phyloP scores from a whole-genome alignment of 305 asterid genomes.

The Rubia balearica region DNA sequence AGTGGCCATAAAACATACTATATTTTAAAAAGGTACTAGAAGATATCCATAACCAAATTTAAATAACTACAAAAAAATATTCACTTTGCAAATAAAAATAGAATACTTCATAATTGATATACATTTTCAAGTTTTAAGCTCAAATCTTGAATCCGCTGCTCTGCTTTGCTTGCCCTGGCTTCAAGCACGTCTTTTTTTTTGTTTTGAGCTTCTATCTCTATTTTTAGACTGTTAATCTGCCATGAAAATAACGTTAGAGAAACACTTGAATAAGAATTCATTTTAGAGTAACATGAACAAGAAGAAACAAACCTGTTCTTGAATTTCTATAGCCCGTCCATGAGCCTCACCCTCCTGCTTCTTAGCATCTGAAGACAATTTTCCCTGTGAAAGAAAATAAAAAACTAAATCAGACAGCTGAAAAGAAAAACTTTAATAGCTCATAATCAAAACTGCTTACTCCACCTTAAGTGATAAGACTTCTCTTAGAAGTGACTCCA shows the following conservation, averaged over 20 bases:
- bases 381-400: slow-evolving; percentile 19
- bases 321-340: slow-evolving; percentile 31
- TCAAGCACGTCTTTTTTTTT: slow-evolving; percentile 31
- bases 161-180: slow-evolving; percentile 26
- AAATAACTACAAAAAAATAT: not conserved
- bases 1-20: not conserved
- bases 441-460: slow-evolving; percentile 2
- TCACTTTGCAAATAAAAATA: not conserved
- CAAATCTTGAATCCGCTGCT: slow-evolving; percentile 31
- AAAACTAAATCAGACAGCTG: not conserved
- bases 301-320: slow-evolving; percentile 34
- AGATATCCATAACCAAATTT: too few species aligned
- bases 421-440: not conserved
- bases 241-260: slow-evolving; percentile 8
- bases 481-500: slow-evolving; percentile 30
- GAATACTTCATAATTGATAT: slow-evolving; percentile 20
- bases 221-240: slow-evolving; percentile 35
- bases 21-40: not conserved
- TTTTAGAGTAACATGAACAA: not conserved
- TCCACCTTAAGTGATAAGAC: slow-evolving; percentile 26
- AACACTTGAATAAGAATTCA: not conserved
- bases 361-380: slow-evolving; percentile 26
- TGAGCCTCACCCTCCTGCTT: slow-evolving; percentile 28
- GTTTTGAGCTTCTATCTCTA: slow-evolving; percentile 35
- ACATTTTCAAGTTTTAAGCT: slow-evolving; percentile 41